Percentiles rank a stretch among this genome's conserved stretches.
These are phyloP conservation scores for Syzygium malaccense DNA, from an alignment of 441 rosid genomes.

Conservation along the genomic window DNA sequence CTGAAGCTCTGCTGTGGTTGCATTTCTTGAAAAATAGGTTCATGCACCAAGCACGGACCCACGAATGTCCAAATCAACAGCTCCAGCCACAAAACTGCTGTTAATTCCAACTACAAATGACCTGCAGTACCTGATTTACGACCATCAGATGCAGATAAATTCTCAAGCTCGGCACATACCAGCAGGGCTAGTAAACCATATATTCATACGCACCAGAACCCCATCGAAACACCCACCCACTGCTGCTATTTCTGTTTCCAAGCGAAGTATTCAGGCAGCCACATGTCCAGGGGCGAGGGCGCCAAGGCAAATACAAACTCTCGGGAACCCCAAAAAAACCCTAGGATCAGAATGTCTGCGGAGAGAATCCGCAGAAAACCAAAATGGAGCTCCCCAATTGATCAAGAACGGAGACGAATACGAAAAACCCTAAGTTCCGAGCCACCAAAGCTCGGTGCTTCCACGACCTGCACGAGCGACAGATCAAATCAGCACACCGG, in stretches of 20 bases:
- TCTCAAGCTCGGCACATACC: neutral
- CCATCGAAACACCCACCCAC: neutral
- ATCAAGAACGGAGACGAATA: neutral
- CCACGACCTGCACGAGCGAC: neutral
- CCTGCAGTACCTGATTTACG: neutral
- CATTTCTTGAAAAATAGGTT: slow-evolving; percentile 53
- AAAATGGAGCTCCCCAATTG: neutral
- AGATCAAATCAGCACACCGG: neutral
- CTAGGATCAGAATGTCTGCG: neutral
- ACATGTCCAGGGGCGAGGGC: neutral
- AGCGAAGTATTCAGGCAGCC: neutral
- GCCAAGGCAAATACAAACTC: neutral
- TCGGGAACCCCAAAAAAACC: neutral
- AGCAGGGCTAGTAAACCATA: neutral
- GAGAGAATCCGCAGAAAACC: neutral
- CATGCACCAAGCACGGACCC: slow-evolving; percentile 41
- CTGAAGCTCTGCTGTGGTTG: slow-evolving; percentile 70
- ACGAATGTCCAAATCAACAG: slow-evolving; percentile 4
- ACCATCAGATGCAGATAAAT: neutral
- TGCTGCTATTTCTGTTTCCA: neutral
- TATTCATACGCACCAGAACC: neutral
- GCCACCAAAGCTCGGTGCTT: neutral
- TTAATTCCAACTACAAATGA: neutral
- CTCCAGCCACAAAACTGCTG: neutral
- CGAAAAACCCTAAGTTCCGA: neutral